Evolutionary conservation across 192 early-diverging fungal species (phyloP).

Genomic region (Gigaspora rosea): DNA sequence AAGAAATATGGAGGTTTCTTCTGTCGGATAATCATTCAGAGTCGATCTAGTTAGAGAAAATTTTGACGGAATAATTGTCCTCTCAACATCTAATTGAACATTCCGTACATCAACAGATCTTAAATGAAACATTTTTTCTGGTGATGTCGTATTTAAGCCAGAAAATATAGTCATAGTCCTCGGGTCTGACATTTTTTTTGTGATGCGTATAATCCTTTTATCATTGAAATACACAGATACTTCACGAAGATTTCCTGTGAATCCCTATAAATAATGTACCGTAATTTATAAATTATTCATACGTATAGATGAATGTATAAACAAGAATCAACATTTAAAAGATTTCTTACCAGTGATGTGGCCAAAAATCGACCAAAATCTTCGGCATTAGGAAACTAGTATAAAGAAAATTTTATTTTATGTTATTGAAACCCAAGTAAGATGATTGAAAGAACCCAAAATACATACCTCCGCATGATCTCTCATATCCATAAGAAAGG

Average conservation of each 20-base stretch:
- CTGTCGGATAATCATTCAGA: conserved; percentile 7
- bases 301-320: neutral
- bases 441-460: neutral
- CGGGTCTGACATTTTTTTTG: conserved; percentile 66
- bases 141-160: conserved; percentile 57
- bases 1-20: conserved; percentile 65
- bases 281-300: neutral
- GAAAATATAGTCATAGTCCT: conserved; percentile 56
- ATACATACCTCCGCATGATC: conserved; percentile 65
- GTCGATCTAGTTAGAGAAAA: conserved; percentile 24
- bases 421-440: too few species aligned
- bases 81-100: conserved; percentile 58
- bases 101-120: conserved; percentile 57
- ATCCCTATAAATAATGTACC: conserved; percentile 59
- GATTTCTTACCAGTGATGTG: conserved; percentile 49
- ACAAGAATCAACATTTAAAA: neutral
- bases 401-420: neutral
- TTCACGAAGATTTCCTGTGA: conserved; percentile 71
- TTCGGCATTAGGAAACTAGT: conserved; percentile 52
- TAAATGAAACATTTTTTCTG: conserved; percentile 72
- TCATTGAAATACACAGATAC: conserved; percentile 70
- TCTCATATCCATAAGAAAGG: conserved; percentile 75
- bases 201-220: conserved; percentile 54
- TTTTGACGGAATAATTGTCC: conserved; percentile 39
- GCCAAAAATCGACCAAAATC: conserved; percentile 69